A percentile compares a stretch with the other conserved stretches of the same genome.
Evolutionary conservation across 1,284 basidiomycete species (phyloP).

Genomic region (Marasmius tenuissimus): DNA sequence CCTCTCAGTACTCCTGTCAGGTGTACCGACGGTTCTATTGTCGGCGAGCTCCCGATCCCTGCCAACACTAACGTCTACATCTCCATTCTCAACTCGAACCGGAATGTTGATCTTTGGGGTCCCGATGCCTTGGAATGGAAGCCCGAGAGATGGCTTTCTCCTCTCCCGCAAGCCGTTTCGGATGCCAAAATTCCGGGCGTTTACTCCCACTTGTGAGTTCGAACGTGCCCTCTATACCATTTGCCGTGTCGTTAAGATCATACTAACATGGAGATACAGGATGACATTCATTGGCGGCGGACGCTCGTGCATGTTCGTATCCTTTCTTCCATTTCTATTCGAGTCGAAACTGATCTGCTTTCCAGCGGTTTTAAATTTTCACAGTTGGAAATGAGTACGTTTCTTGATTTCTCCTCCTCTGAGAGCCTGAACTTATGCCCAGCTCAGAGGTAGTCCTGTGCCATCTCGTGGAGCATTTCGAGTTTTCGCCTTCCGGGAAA

Average conservation of each 20-base stretch:
- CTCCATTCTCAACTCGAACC: slow-evolving; percentile 26
- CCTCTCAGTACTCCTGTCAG: slow-evolving; percentile 22
- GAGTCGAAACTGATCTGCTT: not conserved
- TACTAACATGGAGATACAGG: slow-evolving; percentile 10
- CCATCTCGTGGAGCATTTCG: not conserved
- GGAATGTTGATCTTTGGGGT: slow-evolving; percentile 32
- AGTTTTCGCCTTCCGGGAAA: not conserved
- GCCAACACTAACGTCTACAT: slow-evolving; percentile 24
- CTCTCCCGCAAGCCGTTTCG: slow-evolving; percentile 21
- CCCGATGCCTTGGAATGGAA: slow-evolving; percentile 35
- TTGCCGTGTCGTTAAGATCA: not conserved
- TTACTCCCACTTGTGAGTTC: slow-evolving; percentile 14
- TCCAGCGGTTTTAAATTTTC: slow-evolving; percentile 32
- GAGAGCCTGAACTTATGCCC: not conserved
- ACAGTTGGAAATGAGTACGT: slow-evolving; percentile 32
- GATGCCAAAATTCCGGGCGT: slow-evolving; percentile 14
- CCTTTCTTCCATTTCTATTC: not conserved
- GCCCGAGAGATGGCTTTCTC: slow-evolving; percentile 33
- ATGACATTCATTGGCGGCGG: slow-evolving; percentile 32
- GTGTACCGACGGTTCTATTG: slow-evolving; percentile 24
- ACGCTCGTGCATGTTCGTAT: slow-evolving; percentile 29
- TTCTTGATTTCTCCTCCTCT: not conserved
- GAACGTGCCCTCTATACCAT: not conserved
- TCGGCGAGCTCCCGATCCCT: slow-evolving; percentile 24
- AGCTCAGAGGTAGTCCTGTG: not conserved